Conservation (phyloP, 768 basidiomycete species). For the Hericium erinaceus region DNA sequence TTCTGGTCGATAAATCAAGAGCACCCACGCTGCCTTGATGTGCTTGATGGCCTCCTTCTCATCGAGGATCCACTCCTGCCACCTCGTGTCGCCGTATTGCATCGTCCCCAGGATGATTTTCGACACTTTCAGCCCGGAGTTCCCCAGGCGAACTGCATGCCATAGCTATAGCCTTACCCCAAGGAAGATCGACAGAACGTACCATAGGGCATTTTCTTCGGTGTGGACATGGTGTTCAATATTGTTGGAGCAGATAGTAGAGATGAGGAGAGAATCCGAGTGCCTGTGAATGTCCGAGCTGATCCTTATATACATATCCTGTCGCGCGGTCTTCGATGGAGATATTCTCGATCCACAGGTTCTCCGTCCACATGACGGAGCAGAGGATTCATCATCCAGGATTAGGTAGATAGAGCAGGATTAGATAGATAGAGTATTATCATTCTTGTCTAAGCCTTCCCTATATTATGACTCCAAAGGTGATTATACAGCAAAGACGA, state of each 20-base stretch:
- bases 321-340: not conserved
- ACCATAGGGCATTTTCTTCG: not conserved
- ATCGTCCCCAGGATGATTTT: slow-evolving; percentile 26
- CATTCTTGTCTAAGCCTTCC: no score
- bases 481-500: no score
- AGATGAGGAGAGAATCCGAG: not conserved
- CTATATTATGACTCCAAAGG: no score
- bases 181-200: not conserved
- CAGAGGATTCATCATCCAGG: no score
- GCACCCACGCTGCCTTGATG: slow-evolving; percentile 33
- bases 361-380: not conserved
- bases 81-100: slow-evolving; percentile 23
- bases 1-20: not conserved
- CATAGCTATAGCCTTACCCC: not conserved
- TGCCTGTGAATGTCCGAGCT: not conserved
- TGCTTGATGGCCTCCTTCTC: slow-evolving; percentile 29
- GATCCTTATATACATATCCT: not conserved
- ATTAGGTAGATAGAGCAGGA: no score
- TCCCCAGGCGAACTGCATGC: slow-evolving; percentile 20
- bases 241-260: not conserved
- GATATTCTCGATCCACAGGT: not conserved
- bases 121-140: slow-evolving; percentile 21
- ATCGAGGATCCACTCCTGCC: slow-evolving; percentile 28
- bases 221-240: not conserved
- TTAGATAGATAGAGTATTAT: no score